Percentiles rank a stretch among this genome's conserved stretches.
phyloP scores from a whole-genome alignment of 2,329 filamentous ascomycete species.

The Verruconis gallopava region DNA sequence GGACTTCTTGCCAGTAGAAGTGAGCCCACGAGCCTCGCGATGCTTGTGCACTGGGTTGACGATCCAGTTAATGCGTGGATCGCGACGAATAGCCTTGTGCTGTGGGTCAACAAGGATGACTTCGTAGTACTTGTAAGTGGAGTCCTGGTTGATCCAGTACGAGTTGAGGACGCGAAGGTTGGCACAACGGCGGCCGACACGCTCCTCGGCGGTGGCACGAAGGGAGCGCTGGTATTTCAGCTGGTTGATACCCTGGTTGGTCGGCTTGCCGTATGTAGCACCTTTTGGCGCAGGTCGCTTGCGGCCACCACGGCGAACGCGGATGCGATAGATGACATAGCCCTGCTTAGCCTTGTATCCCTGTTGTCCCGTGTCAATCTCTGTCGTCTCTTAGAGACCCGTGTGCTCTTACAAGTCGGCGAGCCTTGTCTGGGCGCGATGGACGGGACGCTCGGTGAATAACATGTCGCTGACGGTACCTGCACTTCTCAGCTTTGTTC shows the following conservation, averaged over 20 bases:
- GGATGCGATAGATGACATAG: slow-evolving; percentile 99
- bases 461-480: slow-evolving; percentile 99
- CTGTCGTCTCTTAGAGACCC: too few relatives aligned
- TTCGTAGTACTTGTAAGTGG: slow-evolving; percentile 99
- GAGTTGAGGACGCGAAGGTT: slow-evolving; percentile 99
- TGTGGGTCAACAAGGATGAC: slow-evolving; percentile 99
- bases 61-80: slow-evolving; percentile 99
- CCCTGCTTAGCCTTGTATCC: slow-evolving; percentile 99
- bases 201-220: slow-evolving; percentile 96
- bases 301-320: slow-evolving; percentile 96
- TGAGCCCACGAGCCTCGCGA: slow-evolving; percentile 95
- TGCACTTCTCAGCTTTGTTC: slow-evolving; percentile 99
- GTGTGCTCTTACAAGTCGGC: slow-evolving; percentile 61
- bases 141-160: slow-evolving; percentile 99
- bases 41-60: slow-evolving; percentile 99
- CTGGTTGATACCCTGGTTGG: slow-evolving; percentile 99
- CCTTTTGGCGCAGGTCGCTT: slow-evolving; percentile 96
- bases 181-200: slow-evolving; percentile 96
- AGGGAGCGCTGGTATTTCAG: slow-evolving; percentile 99
- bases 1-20: slow-evolving; percentile 98
- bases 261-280: slow-evolving; percentile 99
- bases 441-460: slow-evolving; percentile 98
- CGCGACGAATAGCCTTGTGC: slow-evolving; percentile 99
- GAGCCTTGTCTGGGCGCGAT: slow-evolving; percentile 98
- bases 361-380: background rate